These are phyloP conservation scores for Solanum infundibuliforme DNA, from an alignment of 257 asterid species.

Conservation along the genomic window DNA sequence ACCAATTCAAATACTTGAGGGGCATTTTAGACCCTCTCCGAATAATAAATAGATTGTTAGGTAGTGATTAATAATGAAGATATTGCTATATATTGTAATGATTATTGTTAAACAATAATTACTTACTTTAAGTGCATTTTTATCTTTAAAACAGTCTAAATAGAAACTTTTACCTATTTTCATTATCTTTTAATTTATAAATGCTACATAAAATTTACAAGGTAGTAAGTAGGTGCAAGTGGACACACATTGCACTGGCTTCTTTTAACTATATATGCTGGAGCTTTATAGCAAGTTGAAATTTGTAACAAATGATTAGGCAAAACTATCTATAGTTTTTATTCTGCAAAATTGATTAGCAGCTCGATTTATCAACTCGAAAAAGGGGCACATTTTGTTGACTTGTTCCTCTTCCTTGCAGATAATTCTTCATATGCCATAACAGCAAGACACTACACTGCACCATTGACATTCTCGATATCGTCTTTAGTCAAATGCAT, in stretches of 20 bases:
- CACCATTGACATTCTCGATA: slow-evolving; percentile 27
- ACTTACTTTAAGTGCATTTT: background rate
- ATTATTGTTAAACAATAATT: background rate
- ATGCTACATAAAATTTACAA: background rate
- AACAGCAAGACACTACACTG: background rate
- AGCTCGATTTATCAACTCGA: background rate
- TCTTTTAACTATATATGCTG: background rate
- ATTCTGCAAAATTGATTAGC: slow-evolving; percentile 4
- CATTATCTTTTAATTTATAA: background rate
- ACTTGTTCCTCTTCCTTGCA: background rate
- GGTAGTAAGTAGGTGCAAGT: background rate
- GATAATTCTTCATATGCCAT: background rate
- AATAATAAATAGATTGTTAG: background rate
- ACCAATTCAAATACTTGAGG: no score
- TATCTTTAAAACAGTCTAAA: background rate
- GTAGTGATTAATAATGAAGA: background rate
- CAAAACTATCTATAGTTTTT: background rate
- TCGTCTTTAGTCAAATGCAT: slow-evolving; percentile 60
- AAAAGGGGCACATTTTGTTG: background rate
- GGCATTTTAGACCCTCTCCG: no score
- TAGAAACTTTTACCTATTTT: background rate
- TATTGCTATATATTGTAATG: background rate
- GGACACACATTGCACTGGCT: background rate
- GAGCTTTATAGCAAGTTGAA: background rate
- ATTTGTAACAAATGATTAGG: background rate